These are phyloP conservation scores for Paralagenidium karlingii DNA, from an alignment of 352 stramenopile genomes.

Conservation along the genomic window DNA sequence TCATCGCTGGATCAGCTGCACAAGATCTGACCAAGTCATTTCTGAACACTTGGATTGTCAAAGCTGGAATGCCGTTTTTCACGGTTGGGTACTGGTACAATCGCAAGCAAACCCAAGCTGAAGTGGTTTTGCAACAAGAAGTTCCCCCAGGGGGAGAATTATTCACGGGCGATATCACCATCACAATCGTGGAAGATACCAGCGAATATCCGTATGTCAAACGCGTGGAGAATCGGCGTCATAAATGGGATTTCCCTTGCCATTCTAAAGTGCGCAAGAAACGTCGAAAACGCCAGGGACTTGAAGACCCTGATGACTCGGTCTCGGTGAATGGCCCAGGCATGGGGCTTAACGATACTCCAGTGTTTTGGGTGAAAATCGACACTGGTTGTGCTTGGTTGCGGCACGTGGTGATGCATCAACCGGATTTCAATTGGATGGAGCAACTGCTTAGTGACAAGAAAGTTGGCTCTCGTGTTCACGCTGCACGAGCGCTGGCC, in stretches of 20 bases:
- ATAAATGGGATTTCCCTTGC: constrained; percentile 81
- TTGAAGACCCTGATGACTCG: constrained; percentile 66
- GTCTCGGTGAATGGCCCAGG: constrained; percentile 60
- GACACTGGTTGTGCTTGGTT: constrained; percentile 68
- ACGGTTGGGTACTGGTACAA: constrained; percentile 85
- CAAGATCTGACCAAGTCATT: constrained; percentile 76
- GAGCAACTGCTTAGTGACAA: constrained; percentile 76
- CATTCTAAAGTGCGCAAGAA: constrained; percentile 83
- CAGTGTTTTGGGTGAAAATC: constrained; percentile 81
- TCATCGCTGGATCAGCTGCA: constrained; percentile 54
- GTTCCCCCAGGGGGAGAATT: constrained; percentile 66
- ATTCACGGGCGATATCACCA: constrained; percentile 66
- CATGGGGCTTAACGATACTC: constrained; percentile 79
- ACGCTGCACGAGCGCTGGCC: constrained; percentile 57
- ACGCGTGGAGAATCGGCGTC: constrained; percentile 68
- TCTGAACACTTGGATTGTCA: constrained; percentile 68
- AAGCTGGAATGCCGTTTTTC: constrained; percentile 76
- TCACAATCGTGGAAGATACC: constrained; percentile 79
- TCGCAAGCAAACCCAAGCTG: constrained; percentile 74
- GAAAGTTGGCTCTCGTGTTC: constrained; percentile 68
- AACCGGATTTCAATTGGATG: constrained; percentile 85
- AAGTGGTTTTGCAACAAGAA: constrained; percentile 75
- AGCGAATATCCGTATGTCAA: constrained; percentile 74
- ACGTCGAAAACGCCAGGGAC: constrained; percentile 64
- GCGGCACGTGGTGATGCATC: constrained; percentile 74